Evolutionary conservation across 2,329 filamentous ascomycete genomes (phyloP).

Genomic region (Talaromyces sp.): DNA sequence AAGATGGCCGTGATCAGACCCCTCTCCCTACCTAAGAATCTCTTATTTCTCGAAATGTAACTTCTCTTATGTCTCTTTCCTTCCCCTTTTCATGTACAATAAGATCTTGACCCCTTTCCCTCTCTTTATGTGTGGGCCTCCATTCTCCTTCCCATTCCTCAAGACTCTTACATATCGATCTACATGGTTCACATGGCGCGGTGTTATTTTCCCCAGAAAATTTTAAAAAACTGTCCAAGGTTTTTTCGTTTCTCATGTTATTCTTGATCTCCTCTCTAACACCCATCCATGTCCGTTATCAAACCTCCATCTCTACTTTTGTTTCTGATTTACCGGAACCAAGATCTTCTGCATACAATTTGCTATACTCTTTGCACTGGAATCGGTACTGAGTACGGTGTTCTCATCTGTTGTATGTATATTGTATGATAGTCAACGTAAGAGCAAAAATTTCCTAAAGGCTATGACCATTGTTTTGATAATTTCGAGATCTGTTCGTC

Average conservation of each 20-base stretch:
- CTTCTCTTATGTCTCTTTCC: neutral
- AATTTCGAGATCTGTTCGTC: too few species aligned
- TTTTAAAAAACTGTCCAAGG: neutral
- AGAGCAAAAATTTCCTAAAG: too few species aligned
- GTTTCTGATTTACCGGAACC: neutral
- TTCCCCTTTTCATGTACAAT: slow-evolving; percentile 1
- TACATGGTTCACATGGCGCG: slow-evolving; percentile 6
- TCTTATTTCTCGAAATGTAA: neutral
- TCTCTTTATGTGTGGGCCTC: neutral
- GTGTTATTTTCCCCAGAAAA: neutral
- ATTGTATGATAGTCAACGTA: neutral
- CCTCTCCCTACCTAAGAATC: slow-evolving; percentile 22
- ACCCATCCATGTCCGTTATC: neutral
- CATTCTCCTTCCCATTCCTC: neutral
- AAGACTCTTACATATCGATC: slow-evolving; percentile 3
- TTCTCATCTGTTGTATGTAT: neutral
- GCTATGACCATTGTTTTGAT: too few species aligned
- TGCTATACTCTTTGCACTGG: neutral
- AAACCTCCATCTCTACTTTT: neutral
- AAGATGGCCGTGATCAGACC: slow-evolving; percentile 35
- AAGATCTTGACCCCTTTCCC: slow-evolving; percentile 1
- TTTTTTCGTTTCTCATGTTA: neutral
- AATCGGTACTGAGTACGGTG: neutral
- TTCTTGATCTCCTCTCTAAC: slow-evolving; percentile 2
- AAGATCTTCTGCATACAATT: neutral